Evolutionary conservation across 2,329 filamentous ascomycete genomes (phyloP).

Genomic region (Orbilia brochopaga): DNA sequence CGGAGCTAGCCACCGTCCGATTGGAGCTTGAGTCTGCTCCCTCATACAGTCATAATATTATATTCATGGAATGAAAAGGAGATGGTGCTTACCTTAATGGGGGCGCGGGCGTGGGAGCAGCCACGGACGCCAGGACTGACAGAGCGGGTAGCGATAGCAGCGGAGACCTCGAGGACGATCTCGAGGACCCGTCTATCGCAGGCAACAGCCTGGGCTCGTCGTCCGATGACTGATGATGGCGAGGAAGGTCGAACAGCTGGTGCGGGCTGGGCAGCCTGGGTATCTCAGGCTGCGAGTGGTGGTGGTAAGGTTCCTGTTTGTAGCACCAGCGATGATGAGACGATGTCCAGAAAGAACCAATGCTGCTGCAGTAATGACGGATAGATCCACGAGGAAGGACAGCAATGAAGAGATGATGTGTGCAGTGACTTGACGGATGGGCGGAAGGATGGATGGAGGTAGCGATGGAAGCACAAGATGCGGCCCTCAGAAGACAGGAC

Average conservation of each 20-base stretch:
- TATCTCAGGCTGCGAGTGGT: slow-evolving; percentile 50
- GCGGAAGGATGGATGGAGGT: too few relatives aligned
- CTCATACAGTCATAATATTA: too few relatives aligned
- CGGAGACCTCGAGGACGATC: slow-evolving; percentile 54
- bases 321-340: slow-evolving; percentile 13
- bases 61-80: not conserved
- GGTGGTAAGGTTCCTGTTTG: slow-evolving; percentile 50
- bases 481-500: too few relatives aligned
- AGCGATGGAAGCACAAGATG: too few relatives aligned
- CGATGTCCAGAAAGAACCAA: not conserved
- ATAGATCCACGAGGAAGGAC: too few relatives aligned
- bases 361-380: too few relatives aligned
- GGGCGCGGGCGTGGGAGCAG: slow-evolving; percentile 53
- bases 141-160: slow-evolving; percentile 53
- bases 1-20: too few relatives aligned
- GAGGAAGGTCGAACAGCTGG: slow-evolving; percentile 45
- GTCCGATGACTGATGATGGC: slow-evolving; percentile 33
- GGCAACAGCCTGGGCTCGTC: slow-evolving; percentile 49
- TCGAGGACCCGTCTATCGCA: slow-evolving; percentile 52
- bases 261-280: slow-evolving; percentile 44
- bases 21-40: too few relatives aligned
- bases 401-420: too few relatives aligned
- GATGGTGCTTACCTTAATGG: slow-evolving; percentile 54
- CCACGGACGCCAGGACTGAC: slow-evolving; percentile 55
- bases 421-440: too few relatives aligned